Conservation (phyloP, 1,284 basidiomycete genomes). For the Wallemia mellicola region DNA sequence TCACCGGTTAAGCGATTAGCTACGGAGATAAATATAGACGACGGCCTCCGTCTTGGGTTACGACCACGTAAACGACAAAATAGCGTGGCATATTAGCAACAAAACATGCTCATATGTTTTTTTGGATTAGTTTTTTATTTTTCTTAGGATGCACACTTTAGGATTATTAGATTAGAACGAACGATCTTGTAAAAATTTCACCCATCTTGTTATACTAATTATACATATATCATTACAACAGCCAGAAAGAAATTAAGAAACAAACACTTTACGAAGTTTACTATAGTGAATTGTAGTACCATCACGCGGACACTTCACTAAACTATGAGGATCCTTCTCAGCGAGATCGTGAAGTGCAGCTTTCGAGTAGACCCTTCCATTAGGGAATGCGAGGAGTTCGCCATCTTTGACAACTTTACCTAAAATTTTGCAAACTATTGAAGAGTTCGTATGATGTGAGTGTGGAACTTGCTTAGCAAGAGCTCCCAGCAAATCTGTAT, state of each 20-base stretch:
- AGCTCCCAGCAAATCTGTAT: slow-evolving; percentile 31
- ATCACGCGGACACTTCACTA: slow-evolving; percentile 53
- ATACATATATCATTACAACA: neutral
- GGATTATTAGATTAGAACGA: too few relatives aligned
- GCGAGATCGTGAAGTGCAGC: slow-evolving; percentile 64
- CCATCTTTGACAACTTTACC: slow-evolving; percentile 87
- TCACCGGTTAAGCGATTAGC: neutral
- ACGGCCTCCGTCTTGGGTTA: neutral
- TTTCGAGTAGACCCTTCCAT: slow-evolving; percentile 69
- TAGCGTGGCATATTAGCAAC: neutral
- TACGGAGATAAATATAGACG: neutral
- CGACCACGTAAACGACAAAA: neutral
- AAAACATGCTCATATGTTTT: too few relatives aligned
- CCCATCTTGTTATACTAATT: neutral
- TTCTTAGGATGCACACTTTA: too few relatives aligned
- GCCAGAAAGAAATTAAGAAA: slow-evolving; percentile 22
- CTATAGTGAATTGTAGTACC: slow-evolving; percentile 31
- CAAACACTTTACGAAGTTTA: slow-evolving; percentile 55
- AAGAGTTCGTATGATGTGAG: slow-evolving; percentile 80
- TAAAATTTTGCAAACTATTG: slow-evolving; percentile 64
- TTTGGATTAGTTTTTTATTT: too few relatives aligned
- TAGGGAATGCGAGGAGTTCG: slow-evolving; percentile 66
- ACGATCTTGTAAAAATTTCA: too few relatives aligned
- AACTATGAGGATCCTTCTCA: slow-evolving; percentile 30
- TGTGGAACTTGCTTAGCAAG: slow-evolving; percentile 65